Conservation (phyloP, 2,329 filamentous ascomycete genomes). For the Dactylonectria macrodidyma region DNA sequence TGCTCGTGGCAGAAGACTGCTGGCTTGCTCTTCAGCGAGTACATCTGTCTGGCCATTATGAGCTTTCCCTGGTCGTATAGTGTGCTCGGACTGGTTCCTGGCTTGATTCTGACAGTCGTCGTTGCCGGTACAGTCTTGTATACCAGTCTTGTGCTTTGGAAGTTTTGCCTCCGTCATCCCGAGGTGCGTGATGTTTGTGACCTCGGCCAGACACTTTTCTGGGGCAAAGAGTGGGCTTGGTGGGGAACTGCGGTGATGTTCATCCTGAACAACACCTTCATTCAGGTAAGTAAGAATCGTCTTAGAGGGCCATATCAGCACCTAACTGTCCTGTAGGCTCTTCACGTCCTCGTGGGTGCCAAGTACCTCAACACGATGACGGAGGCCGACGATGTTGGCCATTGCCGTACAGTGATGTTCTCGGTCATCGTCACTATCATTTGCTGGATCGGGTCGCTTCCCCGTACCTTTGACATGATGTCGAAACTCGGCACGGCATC, state of each 20-base stretch:
- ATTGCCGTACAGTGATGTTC: constrained; percentile 84
- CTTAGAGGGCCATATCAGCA: not conserved
- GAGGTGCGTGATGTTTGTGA: constrained; percentile 95
- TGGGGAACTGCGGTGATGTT: constrained; percentile 87
- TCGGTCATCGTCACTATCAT: constrained; percentile 81
- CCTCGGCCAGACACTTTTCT: constrained; percentile 95
- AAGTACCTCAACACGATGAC: constrained; percentile 94
- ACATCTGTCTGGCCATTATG: constrained; percentile 94
- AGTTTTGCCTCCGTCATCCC: constrained; percentile 91
- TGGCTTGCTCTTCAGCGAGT: constrained; percentile 91
- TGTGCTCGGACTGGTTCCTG: constrained; percentile 87
- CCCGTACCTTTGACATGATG: constrained; percentile 86
- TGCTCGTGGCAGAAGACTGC: constrained; percentile 98
- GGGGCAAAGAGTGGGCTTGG: constrained; percentile 82
- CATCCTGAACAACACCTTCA: constrained; percentile 93
- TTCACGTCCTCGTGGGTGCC: constrained; percentile 88
- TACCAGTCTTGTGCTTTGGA: constrained; percentile 76
- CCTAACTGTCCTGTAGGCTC: constrained; percentile 53
- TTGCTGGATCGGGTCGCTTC: constrained; percentile 85
- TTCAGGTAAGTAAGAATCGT: constrained; percentile 62
- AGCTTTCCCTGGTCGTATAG: constrained; percentile 96
- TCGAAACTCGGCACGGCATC: constrained; percentile 85
- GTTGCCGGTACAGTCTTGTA: constrained; percentile 87
- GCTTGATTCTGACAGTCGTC: constrained; percentile 84
- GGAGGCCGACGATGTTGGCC: constrained; percentile 72